Base-by-base conservation (phyloP, 2,329 filamentous ascomycete species). In the Aspergillus sp. region DNA sequence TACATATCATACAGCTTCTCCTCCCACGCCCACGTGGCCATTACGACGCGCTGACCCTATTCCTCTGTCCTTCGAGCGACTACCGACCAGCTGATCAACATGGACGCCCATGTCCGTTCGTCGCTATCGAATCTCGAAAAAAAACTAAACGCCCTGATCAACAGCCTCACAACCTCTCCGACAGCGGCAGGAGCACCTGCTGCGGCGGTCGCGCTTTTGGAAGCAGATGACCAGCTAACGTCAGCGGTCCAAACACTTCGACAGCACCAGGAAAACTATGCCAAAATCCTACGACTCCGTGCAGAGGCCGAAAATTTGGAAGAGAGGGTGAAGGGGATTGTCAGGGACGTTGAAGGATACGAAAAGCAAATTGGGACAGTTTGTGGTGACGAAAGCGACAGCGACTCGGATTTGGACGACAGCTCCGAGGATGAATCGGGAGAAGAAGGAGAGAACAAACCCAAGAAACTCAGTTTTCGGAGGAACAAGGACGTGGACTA, bases 251-350 rank as follows among this genome's bases (percentile, higher is more conserved):
- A 65, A 26, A 66, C 66, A 3, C 68, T 73, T 10, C 65, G 67
- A 46, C 57, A 51, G 13, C 71, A 73, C 54, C 71, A 73, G 51
- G 58, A 62, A 33, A 73, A 73, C 49, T 68, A 72, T 43, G 60
- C 62, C 1, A 65, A 54, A 27, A 71, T 72, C 27, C 50, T 73
- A 1, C 54, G 56, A 5, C 57, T 73, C 7, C 68, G 70, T 10
- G 51, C 54, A 2, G 68, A 73, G 45, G 69, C 67, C 7, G 56
- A 62, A 7, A 57, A 48, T 5, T 49, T 73, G 10, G 67, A 73
- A 44, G 60, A 66, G 4, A 58, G 62, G 7, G 65, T 73, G 19
- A 69, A 69, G 39, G 59, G 59, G 8, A 68, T 70, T 19, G 66
- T 73, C 27, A 56, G 63, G 5, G 61, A 67, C 7, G 61, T 70